Conservation (phyloP, 1,284 basidiomycete genomes). For the Trichosporon sp. region DNA sequence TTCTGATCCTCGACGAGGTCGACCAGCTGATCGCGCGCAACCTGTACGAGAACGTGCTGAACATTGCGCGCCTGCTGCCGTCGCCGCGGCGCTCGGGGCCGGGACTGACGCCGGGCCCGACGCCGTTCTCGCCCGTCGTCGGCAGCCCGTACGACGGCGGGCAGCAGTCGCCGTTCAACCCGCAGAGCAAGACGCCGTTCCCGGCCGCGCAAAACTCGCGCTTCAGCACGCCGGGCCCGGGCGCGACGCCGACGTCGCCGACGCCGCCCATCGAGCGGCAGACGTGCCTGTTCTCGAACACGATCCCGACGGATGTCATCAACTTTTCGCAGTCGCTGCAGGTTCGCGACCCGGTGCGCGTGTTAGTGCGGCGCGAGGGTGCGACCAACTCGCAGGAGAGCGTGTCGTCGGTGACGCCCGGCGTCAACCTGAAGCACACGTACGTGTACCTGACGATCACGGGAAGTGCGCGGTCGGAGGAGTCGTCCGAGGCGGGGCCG, state of each 20-base stretch:
- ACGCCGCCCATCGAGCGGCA: constrained; percentile 63
- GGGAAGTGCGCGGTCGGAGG: constrained; percentile 66
- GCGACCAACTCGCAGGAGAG: constrained; percentile 54
- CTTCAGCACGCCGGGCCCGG: constrained; percentile 27
- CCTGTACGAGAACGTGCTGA: constrained; percentile 88
- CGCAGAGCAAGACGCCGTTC: constrained; percentile 49
- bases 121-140: constrained; percentile 42
- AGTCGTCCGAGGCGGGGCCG: constrained; percentile 59
- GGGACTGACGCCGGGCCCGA: constrained; percentile 27
- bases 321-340: constrained; percentile 56
- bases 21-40: constrained; percentile 94
- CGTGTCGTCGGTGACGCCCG: constrained; percentile 49
- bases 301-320: constrained; percentile 54
- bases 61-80: constrained; percentile 83
- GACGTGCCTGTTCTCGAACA: constrained; percentile 83
- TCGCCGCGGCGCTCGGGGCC: constrained; percentile 63
- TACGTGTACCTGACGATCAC: constrained; percentile 90
- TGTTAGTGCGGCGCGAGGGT: constrained; percentile 91
- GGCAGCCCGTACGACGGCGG: constrained; percentile 47
- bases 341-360: constrained; percentile 88
- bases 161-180: constrained; percentile 55
- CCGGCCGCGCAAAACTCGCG: constrained; percentile 45
- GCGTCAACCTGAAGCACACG: constrained; percentile 77
- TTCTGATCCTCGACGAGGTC: constrained; percentile 93
- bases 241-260: constrained; percentile 12